Evolutionary conservation across 345 rosid species (phyloP).

Genomic region (Gossypium raimondii): DNA sequence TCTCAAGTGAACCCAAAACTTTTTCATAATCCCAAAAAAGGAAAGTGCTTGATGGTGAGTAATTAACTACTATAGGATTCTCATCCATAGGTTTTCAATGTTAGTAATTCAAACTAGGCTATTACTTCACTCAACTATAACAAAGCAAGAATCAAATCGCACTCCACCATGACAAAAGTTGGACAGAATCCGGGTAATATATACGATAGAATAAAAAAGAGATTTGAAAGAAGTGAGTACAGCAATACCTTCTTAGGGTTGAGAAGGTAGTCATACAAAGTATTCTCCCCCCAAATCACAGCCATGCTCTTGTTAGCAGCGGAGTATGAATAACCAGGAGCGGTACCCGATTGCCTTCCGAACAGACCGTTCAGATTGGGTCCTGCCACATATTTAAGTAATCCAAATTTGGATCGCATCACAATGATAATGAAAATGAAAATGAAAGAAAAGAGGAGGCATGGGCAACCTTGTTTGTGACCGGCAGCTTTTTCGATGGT

Average conservation of each 20-base stretch:
- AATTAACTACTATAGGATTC: not conserved
- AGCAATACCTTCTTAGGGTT: constrained; percentile 70
- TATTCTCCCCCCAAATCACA: constrained; percentile 78
- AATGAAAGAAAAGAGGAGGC: not conserved
- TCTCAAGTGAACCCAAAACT: no score
- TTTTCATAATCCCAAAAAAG: no score
- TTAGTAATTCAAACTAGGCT: not conserved
- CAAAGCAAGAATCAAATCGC: not conserved
- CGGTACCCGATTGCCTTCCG: constrained; percentile 82
- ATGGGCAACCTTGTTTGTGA: constrained; percentile 72
- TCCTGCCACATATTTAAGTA: constrained; percentile 34
- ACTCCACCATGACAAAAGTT: not conserved
- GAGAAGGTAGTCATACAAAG: constrained; percentile 78
- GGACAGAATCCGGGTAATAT: no score
- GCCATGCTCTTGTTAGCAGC: constrained; percentile 89
- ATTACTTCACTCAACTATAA: not conserved
- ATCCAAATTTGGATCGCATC: not conserved
- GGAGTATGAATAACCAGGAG: constrained; percentile 75
- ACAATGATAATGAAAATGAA: not conserved
- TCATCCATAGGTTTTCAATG: not conserved
- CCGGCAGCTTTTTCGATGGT: constrained; percentile 94
- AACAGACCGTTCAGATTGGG: constrained; percentile 88
- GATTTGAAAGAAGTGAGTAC: not conserved
- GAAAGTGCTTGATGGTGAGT: no score
- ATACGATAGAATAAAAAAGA: not conserved